Base-by-base conservation (phyloP, 2,329 filamentous ascomycete genomes). In the Fusarium tricinctum region DNA sequence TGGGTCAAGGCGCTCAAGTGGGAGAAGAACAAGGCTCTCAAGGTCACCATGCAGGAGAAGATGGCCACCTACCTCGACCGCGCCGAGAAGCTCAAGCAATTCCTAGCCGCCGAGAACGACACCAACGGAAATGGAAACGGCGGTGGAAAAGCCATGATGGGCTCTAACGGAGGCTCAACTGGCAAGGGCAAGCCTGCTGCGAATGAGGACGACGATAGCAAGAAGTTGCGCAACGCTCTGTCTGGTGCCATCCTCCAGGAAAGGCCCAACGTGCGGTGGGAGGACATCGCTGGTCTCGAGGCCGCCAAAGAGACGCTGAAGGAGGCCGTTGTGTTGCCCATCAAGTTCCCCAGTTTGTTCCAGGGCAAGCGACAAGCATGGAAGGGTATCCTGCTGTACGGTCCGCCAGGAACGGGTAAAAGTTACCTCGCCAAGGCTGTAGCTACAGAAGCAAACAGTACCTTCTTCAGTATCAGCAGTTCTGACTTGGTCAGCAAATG, bases 1-100 rank as follows among this genome's bases (percentile, higher is more conserved):
- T 99, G 98, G 85, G 97, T 99, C 92, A 92, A 98, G 65, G 96
- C 96, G 33, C 87, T 99, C 63, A 99, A 99, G 85, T 99, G 95
- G 95, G 96, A 99, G 84, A 99, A 98, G 88, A 98, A 97, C 83
- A 90, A 92, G 68, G 95, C 94, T 74, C 94, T 93, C 69, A 98
- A 98, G 85, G 94, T 97, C 78, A 97, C 97, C 88, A 97, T 99
- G 80, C 91, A 96, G 73, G 89, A 92, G 74, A 98, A 98, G 84
- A 94, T 94, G 20, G 92, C 86, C 74, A 95, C 97, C 78, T 99
- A 99, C 85, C 97, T 99, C 91, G 95, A 97, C 81, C 93, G 96
- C 67, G 96, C 96, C 69, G 96, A 99, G 84, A 98, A 98, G 84
- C 88, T 99, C 69, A 99, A 99, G 82, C 89, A 91, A 57, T 96